Conservation (phyloP, 805 yeast species). For the Pichia deserticola region DNA sequence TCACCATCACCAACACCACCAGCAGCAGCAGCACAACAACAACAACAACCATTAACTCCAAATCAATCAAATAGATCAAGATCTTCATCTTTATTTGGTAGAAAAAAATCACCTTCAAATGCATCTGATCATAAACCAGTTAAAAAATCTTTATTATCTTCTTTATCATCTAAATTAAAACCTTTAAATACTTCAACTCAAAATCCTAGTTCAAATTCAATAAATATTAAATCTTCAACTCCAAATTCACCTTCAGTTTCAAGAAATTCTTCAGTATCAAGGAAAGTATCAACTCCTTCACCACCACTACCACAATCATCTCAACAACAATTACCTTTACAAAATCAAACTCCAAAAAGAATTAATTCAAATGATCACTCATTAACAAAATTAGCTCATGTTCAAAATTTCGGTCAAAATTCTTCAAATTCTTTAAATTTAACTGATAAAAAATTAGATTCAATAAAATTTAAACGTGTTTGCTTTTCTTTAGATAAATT, state of each 20-base stretch:
- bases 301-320: neutral
- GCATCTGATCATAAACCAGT: slow-evolving; percentile 8
- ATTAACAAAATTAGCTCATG: neutral
- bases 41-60: neutral
- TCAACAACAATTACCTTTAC: neutral
- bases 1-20: too few species aligned
- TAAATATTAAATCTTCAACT: neutral
- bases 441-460: slow-evolving; percentile 16
- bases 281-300: neutral
- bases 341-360: neutral
- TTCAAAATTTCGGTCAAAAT: neutral
- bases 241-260: neutral
- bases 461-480: slow-evolving; percentile 37
- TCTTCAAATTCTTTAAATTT: neutral
- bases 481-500: slow-evolving; percentile 44
- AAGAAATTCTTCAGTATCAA: neutral
- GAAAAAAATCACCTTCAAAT: slow-evolving; percentile 11
- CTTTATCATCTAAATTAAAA: slow-evolving; percentile 30
- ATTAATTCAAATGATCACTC: neutral
- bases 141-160: slow-evolving; percentile 26
- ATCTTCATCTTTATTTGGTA: slow-evolving; percentile 6
- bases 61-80: neutral
- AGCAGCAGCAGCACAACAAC: too few species aligned
- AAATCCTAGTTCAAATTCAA: too few species aligned
- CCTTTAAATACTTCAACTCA: slow-evolving; percentile 8